A percentile compares a stretch with the other conserved stretches of the same genome.
phyloP scores from a whole-genome alignment of 176 grass and related monocot species.

The Eremochloa ophiuroides region DNA sequence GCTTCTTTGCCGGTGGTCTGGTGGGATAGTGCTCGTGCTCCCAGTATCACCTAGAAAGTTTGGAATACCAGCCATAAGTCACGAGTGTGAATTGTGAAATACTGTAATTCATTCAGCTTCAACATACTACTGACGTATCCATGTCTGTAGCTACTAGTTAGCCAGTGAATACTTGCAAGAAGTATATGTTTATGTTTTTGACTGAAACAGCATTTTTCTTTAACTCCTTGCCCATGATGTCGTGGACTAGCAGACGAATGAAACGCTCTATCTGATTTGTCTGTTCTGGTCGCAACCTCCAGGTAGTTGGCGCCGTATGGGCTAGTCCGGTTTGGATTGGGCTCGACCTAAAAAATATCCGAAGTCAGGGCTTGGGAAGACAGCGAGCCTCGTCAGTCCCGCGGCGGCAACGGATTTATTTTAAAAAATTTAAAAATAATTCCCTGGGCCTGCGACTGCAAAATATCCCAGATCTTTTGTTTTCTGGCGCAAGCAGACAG shows the following conservation, averaged over 20 bases:
- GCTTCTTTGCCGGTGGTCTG: background rate
- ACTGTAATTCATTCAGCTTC: too few relatives aligned
- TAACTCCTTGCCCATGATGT: background rate
- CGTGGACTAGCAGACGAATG: background rate
- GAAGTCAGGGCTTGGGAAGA: background rate
- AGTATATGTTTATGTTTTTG: too few relatives aligned
- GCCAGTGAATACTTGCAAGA: too few relatives aligned
- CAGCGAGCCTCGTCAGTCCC: slow-evolving; percentile 30
- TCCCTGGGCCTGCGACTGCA: background rate
- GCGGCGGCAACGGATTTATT: slow-evolving; percentile 6
- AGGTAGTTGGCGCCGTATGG: background rate
- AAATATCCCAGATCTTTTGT: slow-evolving; percentile 22
- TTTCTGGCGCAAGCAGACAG: too few relatives aligned
- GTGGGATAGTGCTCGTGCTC: background rate
- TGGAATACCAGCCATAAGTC: background rate
- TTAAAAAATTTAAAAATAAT: too few relatives aligned
- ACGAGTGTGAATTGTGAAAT: too few relatives aligned
- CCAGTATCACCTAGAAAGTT: too few relatives aligned
- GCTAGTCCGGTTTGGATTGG: background rate
- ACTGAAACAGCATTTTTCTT: background rate
- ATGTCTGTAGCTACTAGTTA: too few relatives aligned
- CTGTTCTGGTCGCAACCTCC: background rate
- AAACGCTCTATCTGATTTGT: background rate
- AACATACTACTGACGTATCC: too few relatives aligned
- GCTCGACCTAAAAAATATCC: background rate